Base-by-base conservation (phyloP, 352 stramenopile genomes). In the Phytophthora gonapodyides region DNA sequence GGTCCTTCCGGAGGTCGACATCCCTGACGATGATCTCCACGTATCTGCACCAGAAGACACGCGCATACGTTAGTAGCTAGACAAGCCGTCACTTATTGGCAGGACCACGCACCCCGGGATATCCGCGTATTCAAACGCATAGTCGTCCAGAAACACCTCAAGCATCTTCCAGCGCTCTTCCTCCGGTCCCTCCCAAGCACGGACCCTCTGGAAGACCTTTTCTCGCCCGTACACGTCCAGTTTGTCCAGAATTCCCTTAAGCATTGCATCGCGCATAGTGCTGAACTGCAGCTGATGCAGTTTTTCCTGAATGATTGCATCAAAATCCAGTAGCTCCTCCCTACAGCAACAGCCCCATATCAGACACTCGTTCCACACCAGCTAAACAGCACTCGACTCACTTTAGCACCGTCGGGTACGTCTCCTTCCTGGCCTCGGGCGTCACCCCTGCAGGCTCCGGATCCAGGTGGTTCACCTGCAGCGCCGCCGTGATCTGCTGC, bases 1-100 rank as follows among this genome's bases (percentile, higher is more conserved):
- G 7, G 11, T 62, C 36, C 13, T 45, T 54, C 33, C 50, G 50
- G 15, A 59, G 56, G 17, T 61, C 61, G 11, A 83, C 40, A 50
- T 86, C 76, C 58, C 76, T 67, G 30, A 81, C 43, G n/a, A 86
- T 69, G 19, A 81, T 21, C 34, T 77, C 73, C 21, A 68, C 24
- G 51, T 68, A 71, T 30, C 64, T 71, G 49, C 4, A 41, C 8
- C 24, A 6, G 27, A 49, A 36, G 12, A 57, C 10, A 24, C 3
- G 8, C 24, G 24, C 7, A 36, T 50, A 15, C 55, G 50, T 35
- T 34, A 3, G 7, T 11, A 34, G 13, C 31, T 9, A 55, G 17
- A 16, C 12, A 27, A 72, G 27, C 6, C 27, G 27, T 31, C 27
- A 31, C 6, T 35, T 34, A 3, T 8, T 11, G 27, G 10, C 31